Evolutionary conservation across 1,139 yeast species (phyloP), one percentile per base, ranked within the genome.

Genomic region (Kluyveromyces sp.): DNA sequence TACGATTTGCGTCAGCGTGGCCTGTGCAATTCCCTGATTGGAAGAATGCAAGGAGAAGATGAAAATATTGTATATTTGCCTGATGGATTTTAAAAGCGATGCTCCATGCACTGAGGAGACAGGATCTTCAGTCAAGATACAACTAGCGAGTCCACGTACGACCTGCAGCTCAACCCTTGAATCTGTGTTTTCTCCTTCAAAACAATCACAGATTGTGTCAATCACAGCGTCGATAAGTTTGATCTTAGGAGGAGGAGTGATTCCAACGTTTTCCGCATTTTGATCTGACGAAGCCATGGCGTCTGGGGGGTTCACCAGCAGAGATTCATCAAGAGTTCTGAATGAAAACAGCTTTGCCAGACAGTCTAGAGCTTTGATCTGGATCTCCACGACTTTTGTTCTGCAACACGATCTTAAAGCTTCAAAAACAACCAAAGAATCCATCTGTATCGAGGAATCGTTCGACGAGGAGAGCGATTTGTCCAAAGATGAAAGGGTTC

Each of bases 11-110:
- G 95, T 86, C 51, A 94, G 72, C 8, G 94, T 83, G 2, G 96
- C 97, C 66, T 94, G 98, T 0, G 98, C 98, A 47, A 89, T 82
- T 0, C 92, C 85, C 64, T 92, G 98, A 59, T 88, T 92, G 20
- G 86, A 70, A 3, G 92, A 77, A 16, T 84, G 80, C 50, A 83
- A 71, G 0, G 96, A 87, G 49, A 87, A 75, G 37, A 92, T 83
- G 58, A 92, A 94, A 28, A 94, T 86, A 60, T 88, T 89, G 67
- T 92, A 92, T 17, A 92, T 85, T 59, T 87, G 95, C 61, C 98
- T 77, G 32, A 94, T 83, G 0, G 97, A 97, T 57, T 84, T 86
- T 51, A 94, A 71, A 42, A 94, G 70, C 0, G 94, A 77, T 4
- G 92, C 86, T 4, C 97, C 97, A 58, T 94, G 98, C 40, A 92